Evolutionary conservation across 1,284 basidiomycete genomes (phyloP), one percentile per base, ranked within the genome.

Genomic region (Peniophora sp.): DNA sequence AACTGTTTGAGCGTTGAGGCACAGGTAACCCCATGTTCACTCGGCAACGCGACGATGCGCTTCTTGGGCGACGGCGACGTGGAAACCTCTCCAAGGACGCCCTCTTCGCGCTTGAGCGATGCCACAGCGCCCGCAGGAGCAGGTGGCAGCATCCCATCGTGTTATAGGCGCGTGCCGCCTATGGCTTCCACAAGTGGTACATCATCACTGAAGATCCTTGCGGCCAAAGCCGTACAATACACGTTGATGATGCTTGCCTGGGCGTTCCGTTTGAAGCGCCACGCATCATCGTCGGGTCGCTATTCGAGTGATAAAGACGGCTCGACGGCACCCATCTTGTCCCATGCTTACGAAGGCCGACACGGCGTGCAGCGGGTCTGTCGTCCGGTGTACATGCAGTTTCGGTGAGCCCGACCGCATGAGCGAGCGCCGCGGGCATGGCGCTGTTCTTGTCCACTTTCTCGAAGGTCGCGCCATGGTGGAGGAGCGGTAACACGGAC

Each of bases 381-480:
- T 74, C 64, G 10, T 64, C 66, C 14, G 88, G 67, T 10, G 83
- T 61, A 23, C 80, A 73, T 1, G 82, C 85, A 56, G 82, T 85
- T 56, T 80, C 76, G 1, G 79, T 63, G 77, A 77, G 83, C 5
- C 83, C 82, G 55, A 83, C 77, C 61, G 84, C 76, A 22, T 77
- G 74, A n/a, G 85, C 85, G 48, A 87, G 72, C 59, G 73, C 73
- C 58, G 85, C 83, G 41, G 93, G 85, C 0, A 88, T 92, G 56
- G 90, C 71, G 6, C 89, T 90, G 66, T 92, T 84, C 66, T 96
- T 96, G 69, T 97, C 93, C 17, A 81, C 66, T 51, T 82, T 80
- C 63, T 85, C 75, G 19, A 89, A 80, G 52, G 81, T 75, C 3
- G 93, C 93, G 35, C 92, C 92, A 57, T 82, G 82, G 10, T 83